A percentile compares a stretch with the other conserved stretches of the same genome.
Conservation (phyloP, 2,329 filamentous ascomycete species). For the Lachnellula occidentalis region DNA sequence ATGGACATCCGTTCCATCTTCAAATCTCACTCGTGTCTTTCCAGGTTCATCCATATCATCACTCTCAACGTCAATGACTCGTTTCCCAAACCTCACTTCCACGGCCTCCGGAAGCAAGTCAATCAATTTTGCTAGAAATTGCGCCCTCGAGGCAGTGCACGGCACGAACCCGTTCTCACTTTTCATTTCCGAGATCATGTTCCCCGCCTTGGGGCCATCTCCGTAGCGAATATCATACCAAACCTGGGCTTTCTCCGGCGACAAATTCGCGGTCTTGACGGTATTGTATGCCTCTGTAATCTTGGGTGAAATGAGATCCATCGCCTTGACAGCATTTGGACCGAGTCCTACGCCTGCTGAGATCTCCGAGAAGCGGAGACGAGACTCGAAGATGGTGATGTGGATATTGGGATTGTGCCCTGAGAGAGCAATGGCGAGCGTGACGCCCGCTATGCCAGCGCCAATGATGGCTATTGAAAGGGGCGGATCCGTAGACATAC, state of each 20-base stretch:
- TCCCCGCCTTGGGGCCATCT: conserved; percentile 22
- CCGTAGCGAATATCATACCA: conserved; percentile 38
- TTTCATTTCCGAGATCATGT: conserved; percentile 24
- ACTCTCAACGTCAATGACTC: conserved; percentile 24
- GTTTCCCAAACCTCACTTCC: conserved; percentile 28
- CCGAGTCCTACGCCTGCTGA: conserved; percentile 53
- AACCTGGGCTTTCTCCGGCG: conserved; percentile 30
- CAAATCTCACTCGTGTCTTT: conserved; percentile 32
- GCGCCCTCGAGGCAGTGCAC: conserved; percentile 32
- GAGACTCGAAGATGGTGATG: conserved; percentile 49
- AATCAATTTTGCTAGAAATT: conserved; percentile 38
- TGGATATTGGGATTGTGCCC: conserved; percentile 36
- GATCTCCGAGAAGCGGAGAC: conserved; percentile 49
- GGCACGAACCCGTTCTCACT: conserved; percentile 24
- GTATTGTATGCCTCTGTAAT: conserved; percentile 39
- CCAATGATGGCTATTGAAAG: conserved; percentile 48
- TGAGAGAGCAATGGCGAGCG: conserved; percentile 47
- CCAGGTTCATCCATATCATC: conserved; percentile 15
- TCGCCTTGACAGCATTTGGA: conserved; percentile 49
- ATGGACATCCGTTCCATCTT: conserved; percentile 37
- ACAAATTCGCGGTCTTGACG: conserved; percentile 22
- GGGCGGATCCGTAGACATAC: neutral
- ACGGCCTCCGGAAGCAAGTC: conserved; percentile 32
- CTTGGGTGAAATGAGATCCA: conserved; percentile 46
- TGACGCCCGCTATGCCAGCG: conserved; percentile 53